Percentiles rank a stretch among this genome's conserved stretches.
Conservation (phyloP, 176 grass and related monocot genomes). For the Oryza meridionalis region DNA sequence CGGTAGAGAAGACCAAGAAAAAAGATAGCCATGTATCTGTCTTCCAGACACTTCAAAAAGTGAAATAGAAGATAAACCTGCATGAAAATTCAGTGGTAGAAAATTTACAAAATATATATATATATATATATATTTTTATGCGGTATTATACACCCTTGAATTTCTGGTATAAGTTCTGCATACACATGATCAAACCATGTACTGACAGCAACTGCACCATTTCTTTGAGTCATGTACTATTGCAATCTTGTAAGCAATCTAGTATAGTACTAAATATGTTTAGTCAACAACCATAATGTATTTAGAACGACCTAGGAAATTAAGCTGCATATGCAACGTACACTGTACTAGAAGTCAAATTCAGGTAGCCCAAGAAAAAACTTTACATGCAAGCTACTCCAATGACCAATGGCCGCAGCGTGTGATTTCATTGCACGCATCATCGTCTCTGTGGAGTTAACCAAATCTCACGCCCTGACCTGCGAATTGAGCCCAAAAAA, state of each 20-base stretch:
- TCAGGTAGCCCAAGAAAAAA: background rate
- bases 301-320: background rate
- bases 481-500: background rate
- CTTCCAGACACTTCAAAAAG: background rate
- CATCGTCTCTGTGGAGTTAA: background rate
- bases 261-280: background rate
- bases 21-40: background rate
- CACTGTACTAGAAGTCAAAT: slow-evolving; percentile 2
- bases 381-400: background rate
- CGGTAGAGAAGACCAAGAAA: background rate
- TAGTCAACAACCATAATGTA: background rate
- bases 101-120: background rate
- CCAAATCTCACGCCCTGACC: background rate
- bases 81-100: slow-evolving; percentile 5
- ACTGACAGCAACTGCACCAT: background rate
- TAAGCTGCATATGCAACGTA: background rate
- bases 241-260: background rate
- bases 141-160: background rate
- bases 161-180: background rate
- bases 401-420: background rate
- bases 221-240: background rate
- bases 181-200: background rate
- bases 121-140: background rate
- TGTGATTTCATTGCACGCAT: background rate
- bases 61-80: background rate